Evolutionary conservation across 441 rosid genomes (phyloP), one percentile per base, ranked within the genome.

Genomic region (Arabidopsis hybrid): DNA sequence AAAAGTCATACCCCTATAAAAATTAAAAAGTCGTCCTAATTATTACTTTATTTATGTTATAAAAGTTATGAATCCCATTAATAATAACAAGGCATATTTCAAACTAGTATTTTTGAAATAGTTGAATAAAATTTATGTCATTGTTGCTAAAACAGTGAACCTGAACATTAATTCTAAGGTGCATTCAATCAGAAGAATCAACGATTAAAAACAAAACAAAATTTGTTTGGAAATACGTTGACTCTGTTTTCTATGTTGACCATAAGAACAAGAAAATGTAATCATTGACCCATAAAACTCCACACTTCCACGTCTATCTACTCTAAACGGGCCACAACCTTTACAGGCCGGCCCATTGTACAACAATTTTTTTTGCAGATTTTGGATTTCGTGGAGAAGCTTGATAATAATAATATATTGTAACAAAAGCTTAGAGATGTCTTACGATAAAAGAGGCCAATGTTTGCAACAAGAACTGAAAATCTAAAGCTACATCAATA

Each of bases 401-500:
- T 39, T 59, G n/a, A 61, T 34, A 13, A 36, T 35, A 43, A 52
- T 32, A 31, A 55, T 56, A 21, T 21, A 21, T 14, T 31, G 34
- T 34, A 56, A 73, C 59, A 60, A 35, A 51, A 13, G 47, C 62
- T 38, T 50, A 51, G 39, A 67, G 45, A 67, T 67, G 72, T 65
- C 75, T 70, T 70, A 35, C 46, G 17, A 42, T 66, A 17, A 38
- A 4, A 55, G 14, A 7, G 50, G 39, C n/a, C 8, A 76, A 47
- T 47, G 77, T 47, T 38, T 65, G 47, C 38, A 74, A 51, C 77
- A 74, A 67, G 63, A 74, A 35, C 18, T 51, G 39, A 38, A 21
- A 50, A 60, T 39, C 56, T 67, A 67, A 67, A 50, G 18, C 63
- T 74, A 60, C 14, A 29, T 51, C 47, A 50, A 70, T 18, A 39